These are phyloP conservation scores for Geotrichum australiense DNA, from an alignment of 1,139 yeast genomes.

Conservation along the genomic window DNA sequence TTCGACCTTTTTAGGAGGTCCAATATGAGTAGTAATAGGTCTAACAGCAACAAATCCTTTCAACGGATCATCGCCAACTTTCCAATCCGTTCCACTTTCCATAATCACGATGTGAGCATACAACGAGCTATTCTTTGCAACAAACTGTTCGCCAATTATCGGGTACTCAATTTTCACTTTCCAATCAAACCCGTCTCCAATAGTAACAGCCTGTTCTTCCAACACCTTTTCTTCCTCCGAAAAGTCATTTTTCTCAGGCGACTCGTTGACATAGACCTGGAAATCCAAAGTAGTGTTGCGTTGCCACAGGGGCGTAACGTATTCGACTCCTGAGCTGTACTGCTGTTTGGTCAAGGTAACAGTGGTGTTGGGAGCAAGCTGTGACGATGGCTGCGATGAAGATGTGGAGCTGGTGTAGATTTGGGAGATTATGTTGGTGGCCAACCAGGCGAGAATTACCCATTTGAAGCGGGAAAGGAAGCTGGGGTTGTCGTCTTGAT, in stretches of 20 bases:
- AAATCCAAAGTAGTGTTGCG: slow-evolving; percentile 10
- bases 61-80: slow-evolving; percentile 18
- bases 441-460: slow-evolving; percentile 14
- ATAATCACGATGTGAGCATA: slow-evolving; percentile 29
- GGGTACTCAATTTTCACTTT: slow-evolving; percentile 11
- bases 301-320: slow-evolving; percentile 8
- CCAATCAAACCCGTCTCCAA: slow-evolving; percentile 9
- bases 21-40: slow-evolving; percentile 27
- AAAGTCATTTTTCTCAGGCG: slow-evolving; percentile 1
- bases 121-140: slow-evolving; percentile 29
- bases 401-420: not conserved
- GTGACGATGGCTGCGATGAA: not conserved
- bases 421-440: not conserved
- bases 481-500: slow-evolving; percentile 6
- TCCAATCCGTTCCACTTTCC: slow-evolving; percentile 21
- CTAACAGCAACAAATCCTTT: slow-evolving; percentile 22
- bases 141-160: slow-evolving; percentile 12
- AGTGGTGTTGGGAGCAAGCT: not conserved
- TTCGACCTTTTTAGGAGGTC: slow-evolving; percentile 27
- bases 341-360: not conserved
- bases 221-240: slow-evolving; percentile 3
- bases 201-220: slow-evolving; percentile 2
- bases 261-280: slow-evolving; percentile 13
- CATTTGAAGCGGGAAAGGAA: slow-evolving; percentile 12
- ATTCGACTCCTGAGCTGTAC: not conserved